Base-by-base conservation (phyloP, 148 eudicot genomes). In the Nyssa sinensis region DNA sequence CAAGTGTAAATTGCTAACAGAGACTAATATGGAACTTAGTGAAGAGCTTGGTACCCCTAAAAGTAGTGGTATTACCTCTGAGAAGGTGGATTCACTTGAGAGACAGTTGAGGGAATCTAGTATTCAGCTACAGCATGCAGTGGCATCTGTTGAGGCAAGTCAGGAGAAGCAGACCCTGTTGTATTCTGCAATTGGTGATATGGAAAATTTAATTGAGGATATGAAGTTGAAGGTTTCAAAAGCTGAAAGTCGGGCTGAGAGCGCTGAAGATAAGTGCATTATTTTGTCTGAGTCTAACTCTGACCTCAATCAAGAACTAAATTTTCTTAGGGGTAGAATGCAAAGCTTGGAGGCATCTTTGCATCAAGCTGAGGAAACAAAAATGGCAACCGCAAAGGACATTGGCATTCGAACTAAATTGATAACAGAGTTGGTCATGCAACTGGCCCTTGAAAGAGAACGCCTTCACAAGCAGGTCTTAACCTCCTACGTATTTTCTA, bases 401-500 rank as follows among this genome's bases (percentile, higher is more conserved):
- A 89, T 93, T 68, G 80, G 75, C 75, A 34, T 73, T 55, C 84
- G 86, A 66, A 79, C 93, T 35, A 84, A 96, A 84, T 70, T 89
- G 66, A 91, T 96, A 44, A 77, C 91, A 34, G 91, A 91, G 78
- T 74, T 93, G 82, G 89, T 93, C 51, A 64, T 91, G 90, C 90
- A 88, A 71, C 78, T 96, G 85, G 90, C 93, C 39, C 61, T 88
- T 71, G 98, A 95, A 82, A 89, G 99, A 84, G 92, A 91, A 71
- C 91, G 85, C 78, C 90, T 96, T 71, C 90, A 86, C 67, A 91
- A 89, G 64, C 94, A 96, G 98, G 99, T 96, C 24, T n/a, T 55
- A n/a, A 55, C 59, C 24, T 21, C 5, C 21, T 55, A 55, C 23
- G 19, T 7, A 55, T n/a, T 55, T 55, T 17, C 25, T 55, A 55